Base-by-base conservation (phyloP, 306 rosid genomes). In the Canavalia ensiformis region DNA sequence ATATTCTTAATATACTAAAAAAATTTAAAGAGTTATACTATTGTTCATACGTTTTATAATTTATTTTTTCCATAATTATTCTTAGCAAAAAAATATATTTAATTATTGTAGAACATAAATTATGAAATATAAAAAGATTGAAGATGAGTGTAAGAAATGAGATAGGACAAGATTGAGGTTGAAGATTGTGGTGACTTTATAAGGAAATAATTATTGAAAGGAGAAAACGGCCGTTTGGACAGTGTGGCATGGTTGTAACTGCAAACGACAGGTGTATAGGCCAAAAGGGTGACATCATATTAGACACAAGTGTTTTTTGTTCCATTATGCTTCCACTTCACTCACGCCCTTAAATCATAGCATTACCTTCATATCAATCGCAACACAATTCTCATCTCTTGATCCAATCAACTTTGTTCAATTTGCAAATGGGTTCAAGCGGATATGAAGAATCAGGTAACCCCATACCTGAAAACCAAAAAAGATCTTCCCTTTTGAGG, bases 381-480 rank as follows among this genome's bases (percentile, higher is more conserved):
- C 13, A 29, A 35, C 5, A 28, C 35, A 7, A 18, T n/a, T 41
- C 7, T 5, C 49, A 45, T 2, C 5, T 39, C 49, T 13, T 1
- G 4, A 0, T 13, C 8, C 11, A 31, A 1, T 55, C 34, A 39
- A 8, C 70, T n/a, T 2, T 29, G 6, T 6, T 1, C 8, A 2
- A 28, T 0, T 8, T 6, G 1, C 30, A 11, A 58, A 91, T 93
- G 98, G 97, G 89, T 77, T 72, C 67, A 37, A 34, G 68, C 5
- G 89, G 71, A 83, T 69, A 84, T n/a, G 82, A 83, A 54, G 92
- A 89, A 79, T 62, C 84, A 4, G 71, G 45, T 1, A 25, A 72
- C 68, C 82, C 41, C 55, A 50, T 54, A 13, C 54, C 52, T 5
- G 33, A 39, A 52, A 11, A 8, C 31, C 6, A 50, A 12, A 77